phyloP scores from a whole-genome alignment of 257 asterid species.

The Solanum chilense region DNA sequence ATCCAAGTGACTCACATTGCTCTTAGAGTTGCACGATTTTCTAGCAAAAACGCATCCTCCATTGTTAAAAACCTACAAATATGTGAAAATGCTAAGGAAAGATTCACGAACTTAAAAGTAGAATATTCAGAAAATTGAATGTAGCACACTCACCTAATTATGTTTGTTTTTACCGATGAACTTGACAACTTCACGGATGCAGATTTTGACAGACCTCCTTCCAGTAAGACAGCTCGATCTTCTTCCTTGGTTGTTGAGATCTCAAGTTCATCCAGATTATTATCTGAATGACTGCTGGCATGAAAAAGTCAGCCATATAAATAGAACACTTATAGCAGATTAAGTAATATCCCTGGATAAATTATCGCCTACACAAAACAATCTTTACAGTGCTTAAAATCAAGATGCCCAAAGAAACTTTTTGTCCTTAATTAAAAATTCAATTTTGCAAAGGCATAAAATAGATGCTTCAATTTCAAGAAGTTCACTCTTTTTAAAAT shows the following conservation, averaged over 20 bases:
- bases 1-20: conserved; percentile 23
- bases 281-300: conserved; percentile 70
- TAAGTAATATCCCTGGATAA: background rate
- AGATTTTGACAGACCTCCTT: conserved; percentile 77
- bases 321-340: background rate
- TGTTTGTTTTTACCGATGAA: conserved; percentile 60
- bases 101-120: background rate
- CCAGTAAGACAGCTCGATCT: conserved; percentile 68
- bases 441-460: background rate
- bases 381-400: background rate
- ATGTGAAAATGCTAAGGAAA: conserved; percentile 6
- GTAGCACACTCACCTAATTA: conserved; percentile 45
- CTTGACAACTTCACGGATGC: conserved; percentile 44
- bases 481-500: background rate
- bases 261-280: conserved; percentile 54
- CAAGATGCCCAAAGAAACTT: background rate
- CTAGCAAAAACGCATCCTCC: conserved; percentile 44
- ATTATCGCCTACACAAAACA: background rate
- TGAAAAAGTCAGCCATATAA: conserved; percentile 11
- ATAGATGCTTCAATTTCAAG: background rate
- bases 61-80: conserved; percentile 31
- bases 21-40: conserved; percentile 33
- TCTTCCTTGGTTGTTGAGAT: conserved; percentile 63
- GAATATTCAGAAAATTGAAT: background rate
- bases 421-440: background rate